Base-by-base conservation (phyloP, 805 yeast species). In the Metschnikowia proteae region DNA sequence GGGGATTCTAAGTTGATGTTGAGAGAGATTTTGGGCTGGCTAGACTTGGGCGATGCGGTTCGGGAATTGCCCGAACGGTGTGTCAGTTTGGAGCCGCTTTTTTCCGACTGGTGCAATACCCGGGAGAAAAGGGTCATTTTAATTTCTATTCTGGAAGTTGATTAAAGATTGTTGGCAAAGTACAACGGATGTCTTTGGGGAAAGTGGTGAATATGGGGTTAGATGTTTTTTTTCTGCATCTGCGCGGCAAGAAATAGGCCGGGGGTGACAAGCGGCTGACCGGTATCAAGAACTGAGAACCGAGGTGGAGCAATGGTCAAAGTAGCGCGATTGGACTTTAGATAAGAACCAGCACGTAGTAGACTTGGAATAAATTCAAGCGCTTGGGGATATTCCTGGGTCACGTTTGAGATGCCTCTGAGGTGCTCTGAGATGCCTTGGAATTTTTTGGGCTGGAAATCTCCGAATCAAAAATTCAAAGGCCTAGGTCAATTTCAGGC, bases 1-100 rank as follows among this genome's bases (percentile, higher is more conserved):
- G 98, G 98, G 1, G 95, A 84, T 62, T 94, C 99, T 23, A 94
- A 71, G 34, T 75, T 74, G 31, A 91, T 75, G 0, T 82, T 62
- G 9, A 88, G 65, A 31, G 76, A 71, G 31, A 78, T 64, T 1
- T 33, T 33, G 32, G 45, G 26, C 23, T 2, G 29, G 79, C 78
- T 33, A 46, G 8, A 31, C 10, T 42, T 42, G 38, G 27, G 32
- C 23, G 32, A 42, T 6, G 45, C 11, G 9, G 31, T 3, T 26
- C 27, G 25, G 27, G 38, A 38, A 10, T 22, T 11, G 9, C 26
- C 38, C 26, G 45, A 29, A 11, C 33, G 36, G 29, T 37, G 27
- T 8, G 35, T 44, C 50, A 33, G 38, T 25, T 39, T 50, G 52
- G 38, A 45, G 41, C 42, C 33, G 32, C 32, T 43, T 31, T 54